Base-by-base conservation (phyloP, 1,139 yeast genomes). In the Zygosaccharomyces pseudobailii region DNA sequence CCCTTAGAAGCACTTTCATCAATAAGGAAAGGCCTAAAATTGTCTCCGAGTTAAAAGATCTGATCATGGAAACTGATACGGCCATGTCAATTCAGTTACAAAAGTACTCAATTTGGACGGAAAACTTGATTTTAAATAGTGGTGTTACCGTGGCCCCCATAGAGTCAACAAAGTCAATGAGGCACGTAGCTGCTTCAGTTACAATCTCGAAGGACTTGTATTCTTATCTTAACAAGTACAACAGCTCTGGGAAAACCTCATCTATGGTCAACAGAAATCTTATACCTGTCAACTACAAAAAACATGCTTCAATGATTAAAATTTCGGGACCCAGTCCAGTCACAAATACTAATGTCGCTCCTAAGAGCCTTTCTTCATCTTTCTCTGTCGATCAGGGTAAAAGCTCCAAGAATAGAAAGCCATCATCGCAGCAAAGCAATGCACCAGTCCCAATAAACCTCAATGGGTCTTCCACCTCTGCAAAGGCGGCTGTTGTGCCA, bases 71-170 rank as follows among this genome's bases (percentile, higher is more conserved):
- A 66, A 76, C 87, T 66, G 97, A 92, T 66, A 80, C 87, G 45
- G 97, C 96, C 9, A 72, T 90, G 74, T 80, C 88, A 52, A 80
- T 89, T 44, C 97, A 90, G 67, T 72, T 92, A 50, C 94, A 87
- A 59, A 88, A 89, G 64, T 90, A 85, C 62, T 84, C 97, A 5
- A 86, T 92, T 34, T 85, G 89, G 75, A 79, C 82, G 49, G 97
- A 92, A 66, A 87, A 87, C 35, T 74, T 87, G 52, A 76, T 87
- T 27, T 78, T 92, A 71, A 89, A 90, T 59, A 77, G 87, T 21
- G 97, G 97, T 25, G 86, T 89, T 35, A 80, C 87, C 50, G 75
- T 90, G 6, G 73, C 85, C 44, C 97, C 97, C 2, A 71, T 89
- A 6, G 75, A 71, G 37, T 66, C 75, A 2, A 68, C 70, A 32